Conservation (phyloP, 2,329 filamentous ascomycete species). For the Penicillium sp. region DNA sequence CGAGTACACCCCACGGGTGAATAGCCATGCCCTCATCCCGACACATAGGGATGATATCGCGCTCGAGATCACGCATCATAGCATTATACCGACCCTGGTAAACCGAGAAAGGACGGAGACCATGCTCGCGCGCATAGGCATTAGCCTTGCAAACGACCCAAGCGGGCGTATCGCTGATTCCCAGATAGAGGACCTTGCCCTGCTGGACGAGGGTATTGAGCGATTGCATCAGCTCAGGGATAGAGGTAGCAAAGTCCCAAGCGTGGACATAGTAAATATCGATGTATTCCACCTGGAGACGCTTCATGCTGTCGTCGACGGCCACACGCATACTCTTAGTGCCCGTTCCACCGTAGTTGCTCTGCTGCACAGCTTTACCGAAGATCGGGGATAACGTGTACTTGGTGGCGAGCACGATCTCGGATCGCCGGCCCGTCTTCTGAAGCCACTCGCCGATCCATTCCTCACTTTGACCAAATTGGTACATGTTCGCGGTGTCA, state of each 20-base stretch:
- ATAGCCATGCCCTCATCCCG: slow-evolving; percentile 48
- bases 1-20: slow-evolving; percentile 61
- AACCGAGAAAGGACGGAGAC: slow-evolving; percentile 42
- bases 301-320: slow-evolving; percentile 45
- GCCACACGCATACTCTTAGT: slow-evolving; percentile 43
- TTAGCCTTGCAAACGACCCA: slow-evolving; percentile 44
- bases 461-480: slow-evolving; percentile 61
- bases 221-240: slow-evolving; percentile 28
- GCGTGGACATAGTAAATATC: slow-evolving; percentile 59
- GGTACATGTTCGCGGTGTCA: slow-evolving; percentile 59
- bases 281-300: slow-evolving; percentile 54
- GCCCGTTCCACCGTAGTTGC: slow-evolving; percentile 48
- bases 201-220: slow-evolving; percentile 40
- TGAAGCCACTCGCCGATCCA: slow-evolving; percentile 74
- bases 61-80: slow-evolving; percentile 41
- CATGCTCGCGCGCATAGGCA: slow-evolving; percentile 39
- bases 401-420: slow-evolving; percentile 73
- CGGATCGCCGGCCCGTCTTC: slow-evolving; percentile 62
- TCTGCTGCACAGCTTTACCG: slow-evolving; percentile 29
- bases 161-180: slow-evolving; percentile 43
- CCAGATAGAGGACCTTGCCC: slow-evolving; percentile 45
- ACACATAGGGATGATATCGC: slow-evolving; percentile 45
- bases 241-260: slow-evolving; percentile 47
- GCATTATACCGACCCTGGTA: slow-evolving; percentile 45
- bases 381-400: slow-evolving; percentile 45